A percentile compares a stretch with the other conserved stretches of the same genome.
These are phyloP conservation scores for Musa schizocarpa DNA, from an alignment of 176 grass and related monocot genomes.

Conservation along the genomic window DNA sequence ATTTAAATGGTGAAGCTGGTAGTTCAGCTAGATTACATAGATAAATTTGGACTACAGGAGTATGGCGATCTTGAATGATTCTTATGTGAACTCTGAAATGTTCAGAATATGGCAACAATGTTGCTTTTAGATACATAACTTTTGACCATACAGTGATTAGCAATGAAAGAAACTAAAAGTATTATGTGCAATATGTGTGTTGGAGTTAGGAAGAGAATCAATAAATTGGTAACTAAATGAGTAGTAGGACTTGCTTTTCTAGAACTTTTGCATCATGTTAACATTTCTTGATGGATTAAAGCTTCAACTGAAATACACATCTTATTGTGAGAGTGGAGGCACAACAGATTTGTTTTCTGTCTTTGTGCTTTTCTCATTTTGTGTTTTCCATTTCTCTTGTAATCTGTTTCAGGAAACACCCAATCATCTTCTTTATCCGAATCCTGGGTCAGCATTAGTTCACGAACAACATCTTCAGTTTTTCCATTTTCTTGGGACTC, in stretches of 20 bases:
- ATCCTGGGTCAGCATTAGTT: constrained; percentile 90
- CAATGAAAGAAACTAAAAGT: too few relatives aligned
- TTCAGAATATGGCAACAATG: too few relatives aligned
- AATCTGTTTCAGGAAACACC: constrained; percentile 55
- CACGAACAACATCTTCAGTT: constrained; percentile 89
- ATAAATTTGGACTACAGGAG: background rate
- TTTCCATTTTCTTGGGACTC: constrained; percentile 92
- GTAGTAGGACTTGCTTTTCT: background rate
- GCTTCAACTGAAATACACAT: background rate
- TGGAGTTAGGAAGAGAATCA: too few relatives aligned
- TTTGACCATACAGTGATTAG: too few relatives aligned
- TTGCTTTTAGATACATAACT: too few relatives aligned
- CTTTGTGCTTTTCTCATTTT: constrained; percentile 6
- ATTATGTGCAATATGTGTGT: too few relatives aligned
- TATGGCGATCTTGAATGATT: background rate
- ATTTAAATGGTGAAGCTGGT: background rate
- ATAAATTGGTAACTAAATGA: too few relatives aligned
- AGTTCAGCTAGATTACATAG: background rate
- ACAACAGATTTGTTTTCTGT: background rate
- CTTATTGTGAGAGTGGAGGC: background rate
- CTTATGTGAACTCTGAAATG: too few relatives aligned
- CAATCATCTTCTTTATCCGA: constrained; percentile 91
- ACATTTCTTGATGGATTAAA: background rate
- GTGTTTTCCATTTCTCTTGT: background rate
- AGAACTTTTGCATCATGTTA: background rate